Evolutionary conservation across 1,139 yeast species (phyloP).

Genomic region (Nadsonia commutata): DNA sequence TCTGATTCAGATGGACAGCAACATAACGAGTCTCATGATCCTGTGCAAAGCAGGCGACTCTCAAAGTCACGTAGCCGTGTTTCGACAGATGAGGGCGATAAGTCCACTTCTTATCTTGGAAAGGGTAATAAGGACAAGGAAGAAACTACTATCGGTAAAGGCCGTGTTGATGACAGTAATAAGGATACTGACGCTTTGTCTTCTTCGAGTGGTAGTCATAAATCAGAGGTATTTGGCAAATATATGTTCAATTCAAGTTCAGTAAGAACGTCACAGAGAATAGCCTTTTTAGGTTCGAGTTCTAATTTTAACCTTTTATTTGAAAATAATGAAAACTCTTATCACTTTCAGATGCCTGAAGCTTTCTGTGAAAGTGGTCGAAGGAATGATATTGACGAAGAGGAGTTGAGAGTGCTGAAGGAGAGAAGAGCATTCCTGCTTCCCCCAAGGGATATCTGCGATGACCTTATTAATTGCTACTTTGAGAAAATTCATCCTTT

Average conservation of each 20-base stretch:
- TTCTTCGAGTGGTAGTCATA: no score
- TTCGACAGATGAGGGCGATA: no score
- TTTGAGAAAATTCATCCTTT: slow-evolving; percentile 56
- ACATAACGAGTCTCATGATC: no score
- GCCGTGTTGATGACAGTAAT: no score
- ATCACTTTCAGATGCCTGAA: slow-evolving; percentile 24
- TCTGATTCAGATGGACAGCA: no score
- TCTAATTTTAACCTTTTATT: slow-evolving; percentile 22
- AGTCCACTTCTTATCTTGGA: slow-evolving; percentile 5
- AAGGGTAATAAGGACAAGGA: no score
- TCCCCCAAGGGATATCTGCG: slow-evolving; percentile 48
- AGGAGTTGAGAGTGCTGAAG: slow-evolving; percentile 53
- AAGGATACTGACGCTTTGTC: no score
- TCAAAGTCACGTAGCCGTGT: no score
- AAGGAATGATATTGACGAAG: slow-evolving; percentile 35
- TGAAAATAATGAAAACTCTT: slow-evolving; percentile 19
- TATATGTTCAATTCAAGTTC: slow-evolving; percentile 4
- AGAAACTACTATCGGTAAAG: no score
- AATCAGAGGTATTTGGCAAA: no score
- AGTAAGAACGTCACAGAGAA: slow-evolving; percentile 14
- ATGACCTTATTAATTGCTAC: slow-evolving; percentile 46
- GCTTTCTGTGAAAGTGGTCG: slow-evolving; percentile 17
- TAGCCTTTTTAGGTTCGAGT: slow-evolving; percentile 21
- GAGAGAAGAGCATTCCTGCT: slow-evolving; percentile 57
- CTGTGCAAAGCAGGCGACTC: no score